Base-by-base conservation (phyloP, 768 basidiomycete genomes). In the Boletales sp. region DNA sequence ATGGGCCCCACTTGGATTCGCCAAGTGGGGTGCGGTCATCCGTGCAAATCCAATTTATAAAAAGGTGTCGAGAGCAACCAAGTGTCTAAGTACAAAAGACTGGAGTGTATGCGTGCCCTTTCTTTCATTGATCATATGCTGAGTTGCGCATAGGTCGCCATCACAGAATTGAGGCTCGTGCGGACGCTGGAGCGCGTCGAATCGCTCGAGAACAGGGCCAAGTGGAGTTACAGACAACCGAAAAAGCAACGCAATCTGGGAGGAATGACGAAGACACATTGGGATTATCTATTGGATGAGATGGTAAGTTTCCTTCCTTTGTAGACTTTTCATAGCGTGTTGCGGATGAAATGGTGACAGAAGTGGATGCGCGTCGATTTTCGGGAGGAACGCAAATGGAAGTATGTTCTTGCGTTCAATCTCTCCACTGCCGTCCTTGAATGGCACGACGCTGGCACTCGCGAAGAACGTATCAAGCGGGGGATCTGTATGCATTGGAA, bases 321-420 rank as follows among this genome's bases (percentile, higher is more conserved):
- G 15, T 40, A 6, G 29, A 12, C 55, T 39, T 39, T 43, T 19
- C 13, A 27, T 34, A 43, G 34, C n/a, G 36, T 37, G 37, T 21
- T 32, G 19, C 24, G 12, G 36, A 40, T 39, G 30, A 39, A 13
- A 19, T 39, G 24, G 40, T 0, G 24, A 21, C 56, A 94, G 94
- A 91, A 87, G 81, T 99, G 97, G 97, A 87, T 99, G 82, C 87
- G 91, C 24, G 81, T 81, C 34, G 97, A 99, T 65, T 97, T 97
- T 57, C 84, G 90, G 17, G 94, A 98, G 68, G 97, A 99, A 63
- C 78, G 90, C 36, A 83, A 79, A 59, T 98, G 94, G 94, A 98
- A 98, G 67, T 71, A 87, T 38, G 84, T 86, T 2, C 64, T 90
- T 24, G 95, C 97, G 0, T 87, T 85, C 63, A 85, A 85, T 51